These are phyloP conservation scores for Metrosideros polymorpha DNA, from an alignment of 441 rosid genomes.

Conservation along the genomic window DNA sequence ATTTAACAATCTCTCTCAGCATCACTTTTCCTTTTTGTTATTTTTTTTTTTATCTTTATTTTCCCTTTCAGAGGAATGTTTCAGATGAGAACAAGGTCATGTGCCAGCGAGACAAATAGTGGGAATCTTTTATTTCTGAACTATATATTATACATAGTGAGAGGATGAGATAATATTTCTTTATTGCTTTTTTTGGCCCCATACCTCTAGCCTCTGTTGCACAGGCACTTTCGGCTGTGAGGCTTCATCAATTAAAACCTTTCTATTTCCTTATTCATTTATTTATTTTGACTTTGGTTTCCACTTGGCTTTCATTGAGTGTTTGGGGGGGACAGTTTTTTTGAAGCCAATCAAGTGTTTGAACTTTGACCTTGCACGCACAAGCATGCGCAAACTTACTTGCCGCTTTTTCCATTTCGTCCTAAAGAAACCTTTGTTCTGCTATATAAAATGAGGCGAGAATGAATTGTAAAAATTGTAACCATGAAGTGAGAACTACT, in stretches of 20 bases:
- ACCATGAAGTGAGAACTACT: background rate
- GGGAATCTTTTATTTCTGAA: slow-evolving; percentile 16
- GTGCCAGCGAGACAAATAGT: slow-evolving; percentile 14
- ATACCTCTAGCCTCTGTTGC: background rate
- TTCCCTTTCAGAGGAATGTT: background rate
- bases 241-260: background rate
- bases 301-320: background rate
- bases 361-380: background rate
- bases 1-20: background rate
- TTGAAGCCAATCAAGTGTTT: background rate
- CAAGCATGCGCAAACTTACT: background rate
- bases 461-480: background rate
- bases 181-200: too few species aligned
- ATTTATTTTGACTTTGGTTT: background rate
- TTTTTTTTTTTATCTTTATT: background rate
- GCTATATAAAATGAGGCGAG: background rate
- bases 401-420: background rate
- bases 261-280: background rate
- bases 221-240: background rate
- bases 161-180: too few species aligned
- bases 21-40: background rate
- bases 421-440: background rate
- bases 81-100: slow-evolving; percentile 10
- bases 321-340: background rate
- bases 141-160: too few species aligned